Evolutionary conservation across 2,329 filamentous ascomycete genomes (phyloP).

Genomic region (Phialophora chinensis): DNA sequence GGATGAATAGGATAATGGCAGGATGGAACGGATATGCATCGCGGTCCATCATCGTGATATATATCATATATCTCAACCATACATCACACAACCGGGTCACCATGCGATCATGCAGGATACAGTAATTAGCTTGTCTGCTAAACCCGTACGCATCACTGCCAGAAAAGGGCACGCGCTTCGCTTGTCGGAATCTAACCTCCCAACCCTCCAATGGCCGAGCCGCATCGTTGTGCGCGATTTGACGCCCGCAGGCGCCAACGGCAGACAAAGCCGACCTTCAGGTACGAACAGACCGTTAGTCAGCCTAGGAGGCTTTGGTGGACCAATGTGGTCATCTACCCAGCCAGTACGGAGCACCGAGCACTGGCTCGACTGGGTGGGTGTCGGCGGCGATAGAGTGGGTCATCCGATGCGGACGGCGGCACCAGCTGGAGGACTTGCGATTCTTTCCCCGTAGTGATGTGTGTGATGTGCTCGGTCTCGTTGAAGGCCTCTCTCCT

Average conservation of each 20-base stretch:
- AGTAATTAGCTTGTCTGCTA: neutral
- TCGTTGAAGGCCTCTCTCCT: too few species aligned
- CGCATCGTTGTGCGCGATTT: constrained; percentile 7
- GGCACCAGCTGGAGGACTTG: too few species aligned
- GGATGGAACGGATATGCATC: too few species aligned
- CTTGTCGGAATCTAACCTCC: too few species aligned
- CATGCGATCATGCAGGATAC: too few species aligned
- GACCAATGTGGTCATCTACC: too few species aligned
- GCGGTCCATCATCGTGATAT: neutral
- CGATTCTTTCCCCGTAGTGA: neutral
- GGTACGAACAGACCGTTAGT: constrained; percentile 8
- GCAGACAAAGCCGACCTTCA: neutral
- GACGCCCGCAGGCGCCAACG: too few species aligned
- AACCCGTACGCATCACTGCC: constrained; percentile 1
- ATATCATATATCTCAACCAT: neutral
- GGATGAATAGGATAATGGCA: too few species aligned
- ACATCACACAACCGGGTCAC: too few species aligned
- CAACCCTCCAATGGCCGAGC: neutral
- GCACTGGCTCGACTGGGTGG: too few species aligned
- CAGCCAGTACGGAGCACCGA: too few species aligned
- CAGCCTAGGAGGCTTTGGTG: neutral
- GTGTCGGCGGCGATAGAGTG: neutral
- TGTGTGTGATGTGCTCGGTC: too few species aligned
- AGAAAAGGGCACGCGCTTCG: neutral
- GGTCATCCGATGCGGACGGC: neutral